A percentile compares a stretch with the other conserved stretches of the same genome.
Evolutionary conservation across 495 filamentous ascomycete genomes (phyloP).

Genomic region (Glarea lozoyensis): DNA sequence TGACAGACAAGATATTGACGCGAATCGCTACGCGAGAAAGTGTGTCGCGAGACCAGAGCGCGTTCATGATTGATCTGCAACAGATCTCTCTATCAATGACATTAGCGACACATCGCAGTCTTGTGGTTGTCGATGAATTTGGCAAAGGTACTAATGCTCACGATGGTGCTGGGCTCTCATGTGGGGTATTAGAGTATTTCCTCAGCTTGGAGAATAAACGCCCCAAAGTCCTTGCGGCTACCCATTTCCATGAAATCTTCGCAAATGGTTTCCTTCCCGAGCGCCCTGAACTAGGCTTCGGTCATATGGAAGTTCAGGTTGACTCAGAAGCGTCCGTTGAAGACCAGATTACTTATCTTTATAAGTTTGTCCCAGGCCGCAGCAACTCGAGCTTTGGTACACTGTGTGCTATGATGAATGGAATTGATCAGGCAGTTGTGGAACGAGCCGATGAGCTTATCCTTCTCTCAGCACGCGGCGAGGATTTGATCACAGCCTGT

Average conservation of each 20-base stretch:
- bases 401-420: conserved; percentile 76
- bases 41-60: conserved; percentile 76
- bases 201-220: conserved; percentile 46
- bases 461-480: conserved; percentile 57
- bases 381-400: conserved; percentile 81
- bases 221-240: conserved; percentile 80
- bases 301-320: conserved; percentile 80
- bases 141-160: conserved; percentile 83
- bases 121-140: conserved; percentile 90
- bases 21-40: conserved; percentile 82
- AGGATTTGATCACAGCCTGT: conserved; percentile 63
- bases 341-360: conserved; percentile 83
- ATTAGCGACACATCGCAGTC: conserved; percentile 65
- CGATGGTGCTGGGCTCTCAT: conserved; percentile 81
- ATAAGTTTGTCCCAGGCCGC: conserved; percentile 59
- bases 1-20: conserved; percentile 91
- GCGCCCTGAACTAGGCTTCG: conserved; percentile 56
- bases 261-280: conserved; percentile 57
- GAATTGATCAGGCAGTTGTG: conserved; percentile 63
- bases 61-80: conserved; percentile 89
- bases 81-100: conserved; percentile 74
- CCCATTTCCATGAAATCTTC: conserved; percentile 94
- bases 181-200: conserved; percentile 72
- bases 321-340: conserved; percentile 50
- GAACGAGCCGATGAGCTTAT: conserved; percentile 70